Evolutionary conservation across 805 yeast species (phyloP).

Genomic region (Candida montana): DNA sequence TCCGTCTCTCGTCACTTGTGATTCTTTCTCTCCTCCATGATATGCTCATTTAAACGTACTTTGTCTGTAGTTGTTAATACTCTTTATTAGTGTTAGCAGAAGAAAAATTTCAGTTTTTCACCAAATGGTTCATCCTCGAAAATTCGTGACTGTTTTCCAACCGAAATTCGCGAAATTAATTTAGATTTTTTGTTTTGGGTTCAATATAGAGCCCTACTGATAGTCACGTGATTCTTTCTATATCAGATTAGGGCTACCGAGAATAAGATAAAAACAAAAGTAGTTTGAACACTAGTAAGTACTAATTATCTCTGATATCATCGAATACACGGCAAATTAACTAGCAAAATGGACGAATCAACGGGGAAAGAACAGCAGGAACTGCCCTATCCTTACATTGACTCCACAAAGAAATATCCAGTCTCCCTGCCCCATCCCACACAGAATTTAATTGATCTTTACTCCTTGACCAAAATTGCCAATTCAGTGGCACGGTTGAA

Average conservation of each 20-base stretch:
- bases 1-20: too few relatives aligned
- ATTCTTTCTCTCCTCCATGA: constrained; percentile 1
- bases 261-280: background rate
- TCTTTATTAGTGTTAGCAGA: constrained; percentile 4
- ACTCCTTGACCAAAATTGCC: constrained; percentile 63
- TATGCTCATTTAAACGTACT: constrained; percentile 17
- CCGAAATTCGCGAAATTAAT: background rate
- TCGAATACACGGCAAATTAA: background rate
- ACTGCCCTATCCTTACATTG: constrained; percentile 35
- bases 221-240: background rate
- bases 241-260: background rate
- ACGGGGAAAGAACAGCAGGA: constrained; percentile 14
- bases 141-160: constrained; percentile 6
- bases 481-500: constrained; percentile 80
- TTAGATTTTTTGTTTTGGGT: too few relatives aligned
- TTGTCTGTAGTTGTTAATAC: constrained; percentile 19
- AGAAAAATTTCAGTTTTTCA: constrained; percentile 25
- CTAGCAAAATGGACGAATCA: background rate
- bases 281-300: too few relatives aligned
- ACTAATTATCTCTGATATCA: too few relatives aligned
- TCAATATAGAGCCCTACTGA: background rate
- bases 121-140: background rate
- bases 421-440: constrained; percentile 63
- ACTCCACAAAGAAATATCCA: constrained; percentile 24
- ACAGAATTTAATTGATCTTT: constrained; percentile 63